Evolutionary conservation across 371 early-diverging fungal species (phyloP).

Genomic region (Mucor ambiguus): DNA sequence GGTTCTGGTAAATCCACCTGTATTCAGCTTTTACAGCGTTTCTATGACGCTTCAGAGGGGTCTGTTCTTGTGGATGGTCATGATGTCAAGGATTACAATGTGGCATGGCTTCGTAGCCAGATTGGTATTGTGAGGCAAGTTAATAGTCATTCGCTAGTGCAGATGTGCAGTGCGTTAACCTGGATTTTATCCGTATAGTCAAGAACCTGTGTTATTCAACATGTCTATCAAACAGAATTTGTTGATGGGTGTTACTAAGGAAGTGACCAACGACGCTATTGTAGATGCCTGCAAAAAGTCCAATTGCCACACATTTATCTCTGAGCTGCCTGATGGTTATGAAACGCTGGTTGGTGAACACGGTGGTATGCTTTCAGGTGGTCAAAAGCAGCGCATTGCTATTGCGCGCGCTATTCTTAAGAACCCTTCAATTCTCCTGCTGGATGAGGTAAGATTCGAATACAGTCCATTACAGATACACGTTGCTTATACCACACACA

Average conservation of each 20-base stretch:
- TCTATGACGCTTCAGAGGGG: slow-evolving; percentile 79
- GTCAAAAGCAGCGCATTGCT: slow-evolving; percentile 64
- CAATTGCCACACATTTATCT: slow-evolving; percentile 80
- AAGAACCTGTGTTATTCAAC: slow-evolving; percentile 90
- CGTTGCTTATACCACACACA: slow-evolving; percentile 13
- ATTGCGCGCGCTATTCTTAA: slow-evolving; percentile 54
- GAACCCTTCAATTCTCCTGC: slow-evolving; percentile 47
- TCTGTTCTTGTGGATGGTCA: slow-evolving; percentile 71
- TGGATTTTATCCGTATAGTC: slow-evolving; percentile 33
- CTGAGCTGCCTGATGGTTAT: slow-evolving; percentile 74
- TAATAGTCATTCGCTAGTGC: not conserved
- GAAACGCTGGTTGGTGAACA: slow-evolving; percentile 74
- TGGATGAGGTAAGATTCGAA: slow-evolving; percentile 45
- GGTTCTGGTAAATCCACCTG: slow-evolving; percentile 88
- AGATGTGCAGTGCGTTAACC: no score
- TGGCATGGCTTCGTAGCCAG: slow-evolving; percentile 72
- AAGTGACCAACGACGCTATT: slow-evolving; percentile 58
- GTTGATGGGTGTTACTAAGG: slow-evolving; percentile 56
- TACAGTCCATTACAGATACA: not conserved
- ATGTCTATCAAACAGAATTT: slow-evolving; percentile 83
- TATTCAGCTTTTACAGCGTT: slow-evolving; percentile 86
- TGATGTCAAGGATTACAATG: slow-evolving; percentile 67
- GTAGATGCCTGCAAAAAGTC: slow-evolving; percentile 63
- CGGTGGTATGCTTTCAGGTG: slow-evolving; percentile 79
- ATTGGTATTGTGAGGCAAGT: slow-evolving; percentile 72